phyloP scores from a whole-genome alignment of 2,329 filamentous ascomycete species.

The Calonectria hawksworthii region DNA sequence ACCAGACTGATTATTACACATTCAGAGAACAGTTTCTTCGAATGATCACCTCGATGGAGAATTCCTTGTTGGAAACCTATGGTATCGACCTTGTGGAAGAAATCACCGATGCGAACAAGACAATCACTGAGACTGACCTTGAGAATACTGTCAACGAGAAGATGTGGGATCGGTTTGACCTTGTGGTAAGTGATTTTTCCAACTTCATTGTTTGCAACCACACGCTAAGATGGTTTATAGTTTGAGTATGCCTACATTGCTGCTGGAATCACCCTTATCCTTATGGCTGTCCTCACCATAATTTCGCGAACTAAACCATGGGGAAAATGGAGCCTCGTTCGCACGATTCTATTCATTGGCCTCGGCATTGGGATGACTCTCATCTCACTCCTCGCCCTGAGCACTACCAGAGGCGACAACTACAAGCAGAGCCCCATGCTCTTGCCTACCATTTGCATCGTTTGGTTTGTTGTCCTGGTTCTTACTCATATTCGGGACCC shows the following conservation, averaged over 20 bases:
- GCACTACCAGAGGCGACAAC: conserved; percentile 11
- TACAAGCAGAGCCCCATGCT: conserved; percentile 50
- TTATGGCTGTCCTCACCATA: conserved; percentile 50
- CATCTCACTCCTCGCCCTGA: conserved; percentile 44
- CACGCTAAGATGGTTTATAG: conserved; percentile 33
- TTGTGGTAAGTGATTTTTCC: conserved; percentile 47
- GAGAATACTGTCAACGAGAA: conserved; percentile 41
- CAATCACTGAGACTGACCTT: conserved; percentile 33
- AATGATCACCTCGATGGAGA: conserved; percentile 43
- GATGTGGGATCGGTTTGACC: conserved; percentile 44
- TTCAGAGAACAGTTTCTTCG: conserved; percentile 20
- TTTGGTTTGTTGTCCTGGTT: conserved; percentile 51
- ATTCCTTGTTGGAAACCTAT: conserved; percentile 48
- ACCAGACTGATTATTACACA: conserved; percentile 5
- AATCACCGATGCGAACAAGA: conserved; percentile 32
- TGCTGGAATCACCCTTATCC: conserved; percentile 48
- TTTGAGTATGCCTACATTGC: conserved; percentile 54
- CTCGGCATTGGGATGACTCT: conserved; percentile 49
- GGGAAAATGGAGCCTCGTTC: conserved; percentile 50
- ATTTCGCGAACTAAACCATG: conserved; percentile 49
- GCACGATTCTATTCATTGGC: conserved; percentile 47
- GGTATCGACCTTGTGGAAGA: conserved; percentile 49
- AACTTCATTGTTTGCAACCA: background rate
- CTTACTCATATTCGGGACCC: conserved; percentile 51
- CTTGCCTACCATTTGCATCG: conserved; percentile 50